Evolutionary conservation across 2,329 filamentous ascomycete genomes (phyloP), one percentile per base, ranked within the genome.

Genomic region (Verticillium longisporum): DNA sequence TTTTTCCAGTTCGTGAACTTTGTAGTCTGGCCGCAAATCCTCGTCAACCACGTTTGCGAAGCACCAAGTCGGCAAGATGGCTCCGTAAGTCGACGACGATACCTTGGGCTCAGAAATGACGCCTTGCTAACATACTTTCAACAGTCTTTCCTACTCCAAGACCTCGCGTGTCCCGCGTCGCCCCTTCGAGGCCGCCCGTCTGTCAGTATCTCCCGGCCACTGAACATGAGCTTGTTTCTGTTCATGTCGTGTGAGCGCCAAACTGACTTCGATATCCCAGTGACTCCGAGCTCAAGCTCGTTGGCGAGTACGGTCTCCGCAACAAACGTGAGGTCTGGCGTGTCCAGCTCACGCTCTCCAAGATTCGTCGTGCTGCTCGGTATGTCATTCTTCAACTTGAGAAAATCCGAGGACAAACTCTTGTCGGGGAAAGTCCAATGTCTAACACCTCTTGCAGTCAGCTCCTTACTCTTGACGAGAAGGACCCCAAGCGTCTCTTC

Each of bases 251-350:
- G 85, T 88, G 83, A 87, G 79, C 69, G 71, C 79, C 84, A 83
- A 36, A 90, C 89, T 90, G 87, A 90, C 84, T 74, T 75, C 77
- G 67, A 73, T 69, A 70, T 71, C 74, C 77, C 85, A 98, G 95
- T 86, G 95, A 99, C 86, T 92, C 93, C 77, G 95, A 99, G 86
- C 85, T 99, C 83, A 99, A 99, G 91, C 90, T 95, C 82, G 94
- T 99, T 76, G 95, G 95, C 83, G 95, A 99, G 86, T 99, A 96
- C 87, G 95, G 95, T 84, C 92, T 99, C 75, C 91, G 93, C 84
- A 99, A 99, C 88, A 99, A 99, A 92, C 94, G 95, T 87, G 95
- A 99, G 88, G 95, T 99, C 78, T 99, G 95, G 95, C 92, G 95
- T 83, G 95, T 99, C 83, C 89, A 92, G 88, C 90, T 99, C 82